phyloP scores from a whole-genome alignment of 1,284 basidiomycete genomes.

The Trichosporon faecale region DNA sequence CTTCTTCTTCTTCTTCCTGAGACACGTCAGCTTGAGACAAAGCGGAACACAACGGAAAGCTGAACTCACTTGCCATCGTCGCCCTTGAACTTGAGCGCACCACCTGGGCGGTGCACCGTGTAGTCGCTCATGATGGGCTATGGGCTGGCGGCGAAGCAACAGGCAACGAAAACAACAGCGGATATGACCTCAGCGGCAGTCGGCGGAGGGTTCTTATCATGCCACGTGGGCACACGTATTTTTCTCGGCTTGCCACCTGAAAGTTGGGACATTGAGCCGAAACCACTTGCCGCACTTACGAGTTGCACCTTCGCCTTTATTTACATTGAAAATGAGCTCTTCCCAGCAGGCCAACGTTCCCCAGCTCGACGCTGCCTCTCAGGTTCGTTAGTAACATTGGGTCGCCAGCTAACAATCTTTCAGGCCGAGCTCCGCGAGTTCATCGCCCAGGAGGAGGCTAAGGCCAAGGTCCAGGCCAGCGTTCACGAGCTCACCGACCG shows the following conservation, averaged over 20 bases:
- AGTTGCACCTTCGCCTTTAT: not conserved
- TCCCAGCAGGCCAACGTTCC: constrained; percentile 14
- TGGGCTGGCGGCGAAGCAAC: constrained; percentile 9
- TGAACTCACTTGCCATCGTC: constrained; percentile 71
- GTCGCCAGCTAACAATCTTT: not conserved
- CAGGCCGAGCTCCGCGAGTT: constrained; percentile 82
- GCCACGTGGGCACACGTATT: constrained; percentile 7
- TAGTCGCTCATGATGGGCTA: constrained; percentile 63
- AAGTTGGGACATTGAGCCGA: constrained; percentile 6
- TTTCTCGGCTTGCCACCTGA: not conserved
- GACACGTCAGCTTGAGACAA: not conserved
- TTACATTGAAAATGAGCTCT: constrained; percentile 13
- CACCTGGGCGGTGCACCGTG: constrained; percentile 71
- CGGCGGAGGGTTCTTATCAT: not conserved
- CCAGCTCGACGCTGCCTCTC: constrained; percentile 72
- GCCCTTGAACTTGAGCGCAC: constrained; percentile 85
- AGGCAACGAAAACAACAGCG: not conserved
- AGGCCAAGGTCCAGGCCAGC: constrained; percentile 68
- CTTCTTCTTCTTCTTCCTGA: constrained; percentile 61
- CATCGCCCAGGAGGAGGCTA: constrained; percentile 81
- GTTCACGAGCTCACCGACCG: constrained; percentile 54
- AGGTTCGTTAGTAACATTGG: constrained; percentile 54
- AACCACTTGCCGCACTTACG: not conserved
- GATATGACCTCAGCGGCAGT: constrained; percentile 1
- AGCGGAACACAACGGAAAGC: not conserved